Base-by-base conservation (phyloP, 2,329 filamentous ascomycete species). In the Diplocarpon mali region DNA sequence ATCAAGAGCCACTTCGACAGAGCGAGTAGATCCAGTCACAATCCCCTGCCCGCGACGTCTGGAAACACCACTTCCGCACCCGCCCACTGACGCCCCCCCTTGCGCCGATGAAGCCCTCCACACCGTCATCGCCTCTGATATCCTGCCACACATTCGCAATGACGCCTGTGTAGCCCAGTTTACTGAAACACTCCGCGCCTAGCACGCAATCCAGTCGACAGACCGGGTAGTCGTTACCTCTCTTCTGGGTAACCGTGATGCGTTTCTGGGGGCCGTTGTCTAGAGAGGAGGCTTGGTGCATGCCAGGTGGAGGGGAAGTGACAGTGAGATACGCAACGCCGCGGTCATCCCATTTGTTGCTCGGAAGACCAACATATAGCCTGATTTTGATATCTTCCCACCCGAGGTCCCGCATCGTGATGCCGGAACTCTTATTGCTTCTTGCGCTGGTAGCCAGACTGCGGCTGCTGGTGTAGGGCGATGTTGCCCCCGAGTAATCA, bases 341-440 rank as follows among this genome's bases (percentile, higher is more conserved):
- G 68, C 89, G 80, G 61, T 96, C 89, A 49, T 87, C 80, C 92
- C 92, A 98, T 61, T 90, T 90, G 40, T 78, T 78, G 11, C 77
- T 70, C 1, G 76, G 70, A 48, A 88, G 82, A 40, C 90, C 80
- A 39, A 85, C 71, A 62, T 96, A 95, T 11, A 96, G 75, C 30
- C 88, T 75, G 55, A 95, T 85, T 55, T 89, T 89, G 41, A 90
- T 78, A 57, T 92, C 88, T 44, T 81, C 81, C 46, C 86, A 79
- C 43, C 81, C 83, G 16, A 80, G 64, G 15, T 78, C 76, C 67
- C 71, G 36, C 20, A 53, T 42, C 7, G 38, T 37, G 11, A 47
- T 28, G 5, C 49, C 48, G 44, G 45, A 42, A n/a, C 50, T 72
- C 7, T 55, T 12, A 66, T 53, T 59, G 14, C 56, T 12, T 66